Evolutionary conservation across 1,284 basidiomycete species (phyloP), one percentile per base, ranked within the genome.

Genomic region (Sanghuangporus baumii): DNA sequence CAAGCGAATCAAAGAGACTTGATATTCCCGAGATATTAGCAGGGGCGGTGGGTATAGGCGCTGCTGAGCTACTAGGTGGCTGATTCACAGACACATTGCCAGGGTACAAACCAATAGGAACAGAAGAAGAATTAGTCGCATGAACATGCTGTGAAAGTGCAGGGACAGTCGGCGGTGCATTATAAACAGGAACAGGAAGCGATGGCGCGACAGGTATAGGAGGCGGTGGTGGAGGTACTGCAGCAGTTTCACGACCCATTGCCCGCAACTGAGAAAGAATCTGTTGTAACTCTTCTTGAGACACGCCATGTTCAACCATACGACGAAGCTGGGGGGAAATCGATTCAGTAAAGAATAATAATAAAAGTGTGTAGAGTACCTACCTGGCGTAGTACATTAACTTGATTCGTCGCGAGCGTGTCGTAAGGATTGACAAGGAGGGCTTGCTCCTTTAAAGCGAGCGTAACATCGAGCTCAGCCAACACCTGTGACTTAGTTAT

Each of bases 271-370:
- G 92, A 38, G 76, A 74, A 0, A 94, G 79, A 60, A 96, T 95
- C 70, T 93, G 90, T 47, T 81, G 80, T 34, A 96, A 78, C 71
- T 96, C 91, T 31, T 85, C 84, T 68, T 89, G 86, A 1, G 91
- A 91, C 16, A 95, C 86, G 14, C 89, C 88, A 1, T 85, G 82
- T 70, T 91, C 86, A 0, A 94, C 89, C 38, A 94, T 78, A 59
- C 80, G 81, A 57, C 89, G 87, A 63, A 96, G 77, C 91, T 95
- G 66, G 48, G 46, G 65, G 34, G 67, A 55, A 48, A 59, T 63
- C 31, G 55, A n/a, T 36, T 38, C 11, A 59, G 9, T 46, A 36
- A 38, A 41, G 14, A 26, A 41, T 18, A 1, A 55, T 20, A 61
- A 36, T n/a, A 46, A 65, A 55, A 8, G 47, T 26, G 46, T n/a